Percentiles rank a stretch among this genome's conserved stretches.
Evolutionary conservation across 257 asterid species (phyloP).

Genomic region (Scutellaria baicalensis): DNA sequence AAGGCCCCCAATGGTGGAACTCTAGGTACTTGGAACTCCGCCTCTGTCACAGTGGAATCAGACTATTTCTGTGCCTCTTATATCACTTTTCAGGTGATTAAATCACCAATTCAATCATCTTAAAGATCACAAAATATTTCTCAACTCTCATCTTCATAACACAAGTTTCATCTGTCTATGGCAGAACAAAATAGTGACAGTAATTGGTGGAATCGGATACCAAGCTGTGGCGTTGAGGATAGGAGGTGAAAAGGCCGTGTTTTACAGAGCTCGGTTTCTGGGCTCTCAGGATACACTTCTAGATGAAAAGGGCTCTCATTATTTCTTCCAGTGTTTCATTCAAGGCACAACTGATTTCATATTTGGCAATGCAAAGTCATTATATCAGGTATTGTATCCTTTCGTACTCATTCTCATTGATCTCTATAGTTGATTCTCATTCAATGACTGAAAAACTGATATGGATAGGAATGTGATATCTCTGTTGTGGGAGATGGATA

Average conservation of each 20-base stretch:
- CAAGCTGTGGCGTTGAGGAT: conserved; percentile 82
- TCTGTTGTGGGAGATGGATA: conserved; percentile 33
- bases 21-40: conserved; percentile 59
- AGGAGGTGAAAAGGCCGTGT: conserved; percentile 57
- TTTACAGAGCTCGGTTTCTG: conserved; percentile 50
- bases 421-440: not conserved
- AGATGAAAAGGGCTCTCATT: conserved; percentile 61
- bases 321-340: conserved; percentile 50
- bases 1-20: conserved; percentile 21
- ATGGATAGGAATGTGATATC: conserved; percentile 44
- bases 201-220: conserved; percentile 24
- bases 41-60: conserved; percentile 62
- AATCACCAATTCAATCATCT: too few species aligned
- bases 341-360: conserved; percentile 79
- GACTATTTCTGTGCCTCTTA: conserved; percentile 70
- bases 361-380: conserved; percentile 65
- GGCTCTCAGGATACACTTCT: conserved; percentile 82
- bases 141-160: not conserved
- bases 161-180: not conserved
- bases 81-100: conserved; percentile 58
- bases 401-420: too few species aligned
- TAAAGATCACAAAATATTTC: too few species aligned
- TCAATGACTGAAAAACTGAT: not conserved
- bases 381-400: conserved; percentile 40
- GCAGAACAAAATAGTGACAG: conserved; percentile 53